Conservation (phyloP, 345 rosid species). For the Linum trigynum region DNA sequence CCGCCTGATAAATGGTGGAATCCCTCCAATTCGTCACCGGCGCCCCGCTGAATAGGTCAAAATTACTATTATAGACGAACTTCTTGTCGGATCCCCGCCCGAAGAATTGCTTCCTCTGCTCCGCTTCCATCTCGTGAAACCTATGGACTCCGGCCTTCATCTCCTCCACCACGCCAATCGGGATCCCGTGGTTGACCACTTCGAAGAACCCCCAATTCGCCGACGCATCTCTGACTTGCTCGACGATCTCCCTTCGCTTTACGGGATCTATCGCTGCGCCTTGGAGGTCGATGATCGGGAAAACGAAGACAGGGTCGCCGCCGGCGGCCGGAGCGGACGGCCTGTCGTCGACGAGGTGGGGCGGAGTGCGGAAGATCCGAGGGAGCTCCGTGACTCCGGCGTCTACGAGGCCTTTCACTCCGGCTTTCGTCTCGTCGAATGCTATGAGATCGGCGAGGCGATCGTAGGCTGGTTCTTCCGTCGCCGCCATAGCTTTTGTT, state of each 20-base stretch:
- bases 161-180: not conserved
- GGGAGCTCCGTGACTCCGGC: not conserved
- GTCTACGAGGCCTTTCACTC: not conserved
- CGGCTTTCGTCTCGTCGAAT: not conserved
- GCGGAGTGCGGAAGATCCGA: not conserved
- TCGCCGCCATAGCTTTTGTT: not conserved
- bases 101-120: not conserved
- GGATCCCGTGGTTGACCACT: not conserved
- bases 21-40: not conserved
- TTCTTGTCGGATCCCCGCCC: not conserved
- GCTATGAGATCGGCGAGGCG: not conserved
- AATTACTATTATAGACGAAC: not conserved
- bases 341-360: not conserved
- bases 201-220: not conserved
- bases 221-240: not conserved
- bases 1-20: not conserved
- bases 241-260: not conserved
- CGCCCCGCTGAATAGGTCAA: not conserved
- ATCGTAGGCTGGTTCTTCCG: not conserved
- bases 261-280: not conserved
- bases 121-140: not conserved
- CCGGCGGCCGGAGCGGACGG: not conserved
- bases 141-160: not conserved
- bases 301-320: not conserved
- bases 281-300: not conserved